phyloP scores from a whole-genome alignment of 1,284 basidiomycete genomes.

The Austroboletus olivaceoglutinosus region DNA sequence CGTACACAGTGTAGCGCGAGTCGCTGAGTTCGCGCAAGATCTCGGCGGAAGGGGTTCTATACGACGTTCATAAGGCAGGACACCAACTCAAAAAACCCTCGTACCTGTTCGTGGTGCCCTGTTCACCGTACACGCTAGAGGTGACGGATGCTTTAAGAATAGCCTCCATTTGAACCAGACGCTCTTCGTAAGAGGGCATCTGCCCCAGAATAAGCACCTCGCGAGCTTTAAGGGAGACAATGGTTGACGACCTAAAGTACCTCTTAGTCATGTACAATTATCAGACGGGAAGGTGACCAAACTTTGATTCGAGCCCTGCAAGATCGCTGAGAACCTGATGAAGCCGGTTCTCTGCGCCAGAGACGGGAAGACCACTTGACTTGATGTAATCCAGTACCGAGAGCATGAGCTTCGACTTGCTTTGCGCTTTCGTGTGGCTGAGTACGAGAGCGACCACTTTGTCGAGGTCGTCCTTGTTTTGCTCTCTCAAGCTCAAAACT shows the following conservation, averaged over 20 bases:
- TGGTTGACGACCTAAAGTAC: conserved; percentile 69
- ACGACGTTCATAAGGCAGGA: background rate
- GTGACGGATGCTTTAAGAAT: conserved; percentile 89
- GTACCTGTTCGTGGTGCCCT: conserved; percentile 62
- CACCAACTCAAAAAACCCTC: conserved; percentile 8
- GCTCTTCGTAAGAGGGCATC: conserved; percentile 96
- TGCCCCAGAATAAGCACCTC: conserved; percentile 96
- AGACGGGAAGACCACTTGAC: conserved; percentile 67
- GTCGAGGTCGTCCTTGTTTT: conserved; percentile 90
- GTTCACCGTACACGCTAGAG: conserved; percentile 87
- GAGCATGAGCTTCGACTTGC: conserved; percentile 89
- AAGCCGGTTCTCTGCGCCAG: conserved; percentile 67
- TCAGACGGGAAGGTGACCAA: conserved; percentile 26
- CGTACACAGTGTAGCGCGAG: conserved; percentile 95
- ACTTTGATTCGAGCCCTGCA: conserved; percentile 86
- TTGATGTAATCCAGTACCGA: conserved; percentile 89
- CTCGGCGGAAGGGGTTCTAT: conserved; percentile 77
- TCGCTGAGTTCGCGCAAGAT: conserved; percentile 93
- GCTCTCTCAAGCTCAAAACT: conserved; percentile 86
- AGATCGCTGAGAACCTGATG: conserved; percentile 76
- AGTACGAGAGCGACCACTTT: conserved; percentile 86
- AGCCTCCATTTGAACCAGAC: conserved; percentile 90
- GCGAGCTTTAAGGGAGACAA: conserved; percentile 92
- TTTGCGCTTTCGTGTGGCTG: conserved; percentile 93
- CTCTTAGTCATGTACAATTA: conserved; percentile 5